phyloP scores from a whole-genome alignment of 2,329 filamentous ascomycete genomes.

The Penicillium sp. region DNA sequence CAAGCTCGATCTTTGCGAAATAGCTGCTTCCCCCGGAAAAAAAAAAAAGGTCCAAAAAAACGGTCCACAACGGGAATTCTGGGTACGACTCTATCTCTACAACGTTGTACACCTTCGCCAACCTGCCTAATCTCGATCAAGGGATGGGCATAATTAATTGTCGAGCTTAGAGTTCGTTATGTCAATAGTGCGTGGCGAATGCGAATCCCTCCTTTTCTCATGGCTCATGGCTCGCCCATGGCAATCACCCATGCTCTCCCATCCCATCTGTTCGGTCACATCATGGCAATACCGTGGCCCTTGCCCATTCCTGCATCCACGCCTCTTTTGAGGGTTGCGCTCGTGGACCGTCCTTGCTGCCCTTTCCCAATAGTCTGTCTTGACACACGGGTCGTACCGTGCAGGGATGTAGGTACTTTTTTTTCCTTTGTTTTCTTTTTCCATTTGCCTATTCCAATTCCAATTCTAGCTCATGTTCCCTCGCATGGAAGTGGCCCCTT shows the following conservation, averaged over 20 bases:
- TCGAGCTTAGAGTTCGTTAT: constrained; percentile 11
- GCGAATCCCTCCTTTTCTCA: neutral
- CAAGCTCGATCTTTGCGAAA: neutral
- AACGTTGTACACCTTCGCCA: constrained; percentile 1
- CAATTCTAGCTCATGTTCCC: neutral
- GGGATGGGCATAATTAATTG: constrained; percentile 10
- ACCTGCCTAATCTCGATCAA: constrained; percentile 9
- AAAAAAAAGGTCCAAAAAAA: neutral
- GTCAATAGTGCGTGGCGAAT: constrained; percentile 15
- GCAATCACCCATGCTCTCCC: neutral
- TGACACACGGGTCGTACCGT: constrained; percentile 4
- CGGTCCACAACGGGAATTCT: constrained; percentile 4
- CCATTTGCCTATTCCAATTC: neutral
- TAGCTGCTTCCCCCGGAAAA: neutral
- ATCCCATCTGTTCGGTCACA: neutral
- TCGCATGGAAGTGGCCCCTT: neutral
- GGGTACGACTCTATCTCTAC: constrained; percentile 8
- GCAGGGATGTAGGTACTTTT: neutral
- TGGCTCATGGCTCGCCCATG: constrained; percentile 5
- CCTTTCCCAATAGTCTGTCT: constrained; percentile 5
- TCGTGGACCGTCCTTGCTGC: constrained; percentile 13
- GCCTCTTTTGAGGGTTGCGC: constrained; percentile 1
- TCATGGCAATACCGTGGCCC: constrained; percentile 5
- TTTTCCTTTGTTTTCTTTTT: neutral
- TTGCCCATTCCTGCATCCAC: constrained; percentile 4